phyloP scores from a whole-genome alignment of 495 filamentous ascomycete species.

The Venustampulla echinocandica region DNA sequence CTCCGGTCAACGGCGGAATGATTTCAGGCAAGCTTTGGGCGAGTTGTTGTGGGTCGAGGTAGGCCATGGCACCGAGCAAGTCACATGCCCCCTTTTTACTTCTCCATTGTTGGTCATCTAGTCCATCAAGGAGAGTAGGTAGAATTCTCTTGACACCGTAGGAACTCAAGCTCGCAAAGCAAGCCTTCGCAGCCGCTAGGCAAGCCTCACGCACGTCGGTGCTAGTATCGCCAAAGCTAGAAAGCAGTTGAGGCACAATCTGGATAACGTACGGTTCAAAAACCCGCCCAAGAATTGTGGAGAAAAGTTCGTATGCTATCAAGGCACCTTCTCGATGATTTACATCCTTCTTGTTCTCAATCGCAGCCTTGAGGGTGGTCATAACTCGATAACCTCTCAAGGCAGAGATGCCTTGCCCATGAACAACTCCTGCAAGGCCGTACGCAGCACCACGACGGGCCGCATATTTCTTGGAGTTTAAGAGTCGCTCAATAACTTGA shows the following conservation, averaged over 20 bases:
- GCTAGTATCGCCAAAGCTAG: conserved; percentile 80
- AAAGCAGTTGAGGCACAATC: conserved; percentile 82
- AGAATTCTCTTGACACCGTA: conserved; percentile 93
- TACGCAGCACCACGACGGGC: conserved; percentile 88
- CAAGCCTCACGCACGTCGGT: conserved; percentile 87
- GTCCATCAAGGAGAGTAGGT: conserved; percentile 82
- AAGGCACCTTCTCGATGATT: conserved; percentile 84
- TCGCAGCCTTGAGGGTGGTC: conserved; percentile 62
- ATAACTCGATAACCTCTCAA: conserved; percentile 81
- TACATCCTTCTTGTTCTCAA: conserved; percentile 86
- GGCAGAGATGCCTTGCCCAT: conserved; percentile 73
- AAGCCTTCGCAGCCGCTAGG: conserved; percentile 86
- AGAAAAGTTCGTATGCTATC: conserved; percentile 82
- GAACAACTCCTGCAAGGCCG: conserved; percentile 83
- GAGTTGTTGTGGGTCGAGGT: conserved; percentile 89
- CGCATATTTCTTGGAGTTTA: conserved; percentile 82
- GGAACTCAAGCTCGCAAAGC: conserved; percentile 85
- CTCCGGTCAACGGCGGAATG: conserved; percentile 86
- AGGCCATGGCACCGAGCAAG: conserved; percentile 93
- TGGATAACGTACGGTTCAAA: conserved; percentile 97
- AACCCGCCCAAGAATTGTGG: conserved; percentile 70
- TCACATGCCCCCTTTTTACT: conserved; percentile 98
- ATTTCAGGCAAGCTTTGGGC: conserved; percentile 89
- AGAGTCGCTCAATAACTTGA: conserved; percentile 65
- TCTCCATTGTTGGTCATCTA: conserved; percentile 93